Evolutionary conservation across 2,329 filamentous ascomycete species (phyloP).

Genomic region (Fusarium pininemorale): DNA sequence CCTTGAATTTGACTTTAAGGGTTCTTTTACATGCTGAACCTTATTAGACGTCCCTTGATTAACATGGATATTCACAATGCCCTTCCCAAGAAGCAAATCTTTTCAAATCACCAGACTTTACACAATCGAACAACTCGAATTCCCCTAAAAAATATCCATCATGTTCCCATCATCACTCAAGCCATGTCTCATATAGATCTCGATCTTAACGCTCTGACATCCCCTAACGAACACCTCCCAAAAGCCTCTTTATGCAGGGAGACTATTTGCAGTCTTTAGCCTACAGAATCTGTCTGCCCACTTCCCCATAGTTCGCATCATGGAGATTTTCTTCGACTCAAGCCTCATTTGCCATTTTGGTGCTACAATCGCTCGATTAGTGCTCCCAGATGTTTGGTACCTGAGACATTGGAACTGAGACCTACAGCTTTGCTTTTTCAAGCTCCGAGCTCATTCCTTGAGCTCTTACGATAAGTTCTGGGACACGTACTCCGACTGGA

Average conservation of each 20-base stretch:
- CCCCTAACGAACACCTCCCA: background rate
- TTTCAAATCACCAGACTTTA: background rate
- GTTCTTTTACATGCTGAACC: background rate
- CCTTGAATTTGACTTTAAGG: background rate
- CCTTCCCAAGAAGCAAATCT: background rate
- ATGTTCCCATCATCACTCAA: background rate
- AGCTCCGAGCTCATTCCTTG: background rate
- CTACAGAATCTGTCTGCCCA: conserved; percentile 7
- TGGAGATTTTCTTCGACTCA: conserved; percentile 5
- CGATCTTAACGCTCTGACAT: conserved; percentile 5
- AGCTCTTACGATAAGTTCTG: background rate
- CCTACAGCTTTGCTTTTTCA: conserved; percentile 22
- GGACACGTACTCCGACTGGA: background rate
- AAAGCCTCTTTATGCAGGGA: conserved; percentile 24
- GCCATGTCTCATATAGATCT: conserved; percentile 6
- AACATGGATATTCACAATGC: background rate
- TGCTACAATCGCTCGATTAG: background rate
- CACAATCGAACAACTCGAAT: background rate
- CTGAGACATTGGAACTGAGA: conserved; percentile 32
- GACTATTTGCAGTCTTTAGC: background rate
- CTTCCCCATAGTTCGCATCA: conserved; percentile 11
- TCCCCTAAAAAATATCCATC: background rate
- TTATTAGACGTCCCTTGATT: background rate
- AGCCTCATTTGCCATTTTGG: background rate
- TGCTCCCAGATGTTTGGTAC: conserved; percentile 7